Conservation (phyloP, 495 filamentous ascomycete species). For the Penicillium goetzii region DNA sequence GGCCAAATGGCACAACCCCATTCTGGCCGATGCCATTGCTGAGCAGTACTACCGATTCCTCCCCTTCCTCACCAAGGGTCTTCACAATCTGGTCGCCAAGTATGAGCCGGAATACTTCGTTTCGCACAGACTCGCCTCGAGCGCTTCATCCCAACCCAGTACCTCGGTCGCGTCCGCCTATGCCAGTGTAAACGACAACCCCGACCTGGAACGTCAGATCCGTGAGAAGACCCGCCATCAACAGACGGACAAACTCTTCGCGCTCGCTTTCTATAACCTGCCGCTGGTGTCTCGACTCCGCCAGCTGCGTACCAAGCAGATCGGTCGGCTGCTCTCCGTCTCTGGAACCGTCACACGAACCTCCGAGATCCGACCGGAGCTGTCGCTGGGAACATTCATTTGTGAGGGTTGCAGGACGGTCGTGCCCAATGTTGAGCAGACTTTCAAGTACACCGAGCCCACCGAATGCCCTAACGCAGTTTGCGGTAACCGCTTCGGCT, state of each 20-base stretch:
- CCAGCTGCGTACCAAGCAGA: conserved; percentile 84
- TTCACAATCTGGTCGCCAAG: conserved; percentile 92
- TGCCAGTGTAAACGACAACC: conserved; percentile 64
- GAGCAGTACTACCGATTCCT: conserved; percentile 93
- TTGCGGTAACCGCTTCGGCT: conserved; percentile 88
- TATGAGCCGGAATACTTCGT: conserved; percentile 93
- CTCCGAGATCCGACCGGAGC: conserved; percentile 92
- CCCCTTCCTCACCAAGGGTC: conserved; percentile 84
- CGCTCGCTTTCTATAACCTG: conserved; percentile 94
- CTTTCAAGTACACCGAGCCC: conserved; percentile 95
- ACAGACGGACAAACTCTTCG: conserved; percentile 94
- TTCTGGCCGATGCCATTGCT: conserved; percentile 80
- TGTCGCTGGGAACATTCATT: conserved; percentile 88
- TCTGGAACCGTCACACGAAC: conserved; percentile 96
- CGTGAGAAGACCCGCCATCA: conserved; percentile 78
- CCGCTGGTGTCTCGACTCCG: conserved; percentile 91
- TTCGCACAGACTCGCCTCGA: conserved; percentile 79
- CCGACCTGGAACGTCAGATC: conserved; percentile 38
- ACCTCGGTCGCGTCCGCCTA: conserved; percentile 70
- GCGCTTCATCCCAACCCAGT: conserved; percentile 60
- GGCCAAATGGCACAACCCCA: conserved; percentile 66
- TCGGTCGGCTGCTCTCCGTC: conserved; percentile 90
- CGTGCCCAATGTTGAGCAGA: conserved; percentile 91
- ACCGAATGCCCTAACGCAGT: conserved; percentile 90
- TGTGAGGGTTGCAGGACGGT: conserved; percentile 85